phyloP scores from a whole-genome alignment of 2,329 filamentous ascomycete genomes.

The Talaromyces sp. region DNA sequence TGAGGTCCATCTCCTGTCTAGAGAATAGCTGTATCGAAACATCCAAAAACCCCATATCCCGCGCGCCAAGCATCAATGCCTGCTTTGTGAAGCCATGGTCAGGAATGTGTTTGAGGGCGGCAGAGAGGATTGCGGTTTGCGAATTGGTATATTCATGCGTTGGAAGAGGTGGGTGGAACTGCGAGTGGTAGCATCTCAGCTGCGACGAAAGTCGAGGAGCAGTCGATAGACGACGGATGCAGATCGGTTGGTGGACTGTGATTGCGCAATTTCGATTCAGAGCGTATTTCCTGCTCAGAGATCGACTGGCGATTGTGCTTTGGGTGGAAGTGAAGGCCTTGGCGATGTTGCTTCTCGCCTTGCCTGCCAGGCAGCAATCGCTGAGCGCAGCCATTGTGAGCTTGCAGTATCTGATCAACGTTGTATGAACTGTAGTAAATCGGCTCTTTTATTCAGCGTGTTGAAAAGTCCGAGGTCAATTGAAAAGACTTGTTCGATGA shows the following conservation, averaged over 20 bases:
- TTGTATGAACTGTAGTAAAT: neutral
- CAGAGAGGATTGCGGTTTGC: slow-evolving; percentile 72
- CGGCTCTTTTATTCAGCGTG: neutral
- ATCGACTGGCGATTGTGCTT: neutral
- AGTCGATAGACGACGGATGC: neutral
- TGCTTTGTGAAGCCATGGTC: slow-evolving; percentile 73
- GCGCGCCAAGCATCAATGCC: slow-evolving; percentile 71
- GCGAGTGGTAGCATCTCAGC: slow-evolving; percentile 62
- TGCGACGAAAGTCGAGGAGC: neutral
- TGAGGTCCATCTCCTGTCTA: slow-evolving; percentile 73
- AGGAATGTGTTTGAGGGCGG: slow-evolving; percentile 76
- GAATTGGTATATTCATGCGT: slow-evolving; percentile 57
- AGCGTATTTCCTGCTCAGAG: neutral
- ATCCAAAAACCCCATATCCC: slow-evolving; percentile 79
- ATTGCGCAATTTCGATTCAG: neutral
- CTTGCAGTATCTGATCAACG: neutral
- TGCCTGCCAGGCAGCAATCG: neutral
- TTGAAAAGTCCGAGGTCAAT: neutral
- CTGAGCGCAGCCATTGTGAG: neutral
- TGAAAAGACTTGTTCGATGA: neutral
- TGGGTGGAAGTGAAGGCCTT: neutral
- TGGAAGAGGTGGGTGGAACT: slow-evolving; percentile 58
- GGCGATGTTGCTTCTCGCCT: neutral
- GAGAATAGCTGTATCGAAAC: slow-evolving; percentile 80
- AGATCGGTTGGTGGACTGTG: neutral